Evolutionary conservation across 139 green algal species (phyloP).

Genomic region (Nannochloris sp.): DNA sequence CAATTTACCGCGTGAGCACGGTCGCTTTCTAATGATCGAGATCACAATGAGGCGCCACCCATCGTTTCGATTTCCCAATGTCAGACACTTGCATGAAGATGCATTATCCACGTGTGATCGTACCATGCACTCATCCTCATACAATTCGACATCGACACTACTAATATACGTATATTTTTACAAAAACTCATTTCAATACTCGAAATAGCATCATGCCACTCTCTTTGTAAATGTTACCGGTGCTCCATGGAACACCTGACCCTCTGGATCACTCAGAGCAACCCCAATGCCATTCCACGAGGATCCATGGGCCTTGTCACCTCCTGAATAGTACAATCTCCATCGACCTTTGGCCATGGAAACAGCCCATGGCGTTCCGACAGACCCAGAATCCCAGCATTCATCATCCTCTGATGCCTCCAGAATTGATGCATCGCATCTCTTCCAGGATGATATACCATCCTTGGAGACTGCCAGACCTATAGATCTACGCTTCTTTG

Average conservation of each 20-base stretch:
- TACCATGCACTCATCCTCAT: no score
- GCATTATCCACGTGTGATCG: no score
- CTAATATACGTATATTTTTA: no score
- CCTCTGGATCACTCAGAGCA: slow-evolving; percentile 30
- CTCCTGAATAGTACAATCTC: slow-evolving; percentile 75
- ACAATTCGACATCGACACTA: no score
- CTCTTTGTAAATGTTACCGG: slow-evolving; percentile 20
- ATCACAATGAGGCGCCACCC: no score
- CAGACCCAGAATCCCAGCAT: slow-evolving; percentile 64
- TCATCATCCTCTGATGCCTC: slow-evolving; percentile 15
- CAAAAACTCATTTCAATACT: no score
- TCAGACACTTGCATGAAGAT: no score
- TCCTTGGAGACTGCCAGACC: slow-evolving; percentile 65
- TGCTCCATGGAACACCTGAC: slow-evolving; percentile 17
- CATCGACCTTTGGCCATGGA: slow-evolving; percentile 63
- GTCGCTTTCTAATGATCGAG: no score
- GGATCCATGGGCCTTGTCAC: slow-evolving; percentile 1
- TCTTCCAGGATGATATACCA: slow-evolving; percentile 50
- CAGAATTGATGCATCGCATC: slow-evolving; percentile 18
- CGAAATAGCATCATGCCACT: neutral
- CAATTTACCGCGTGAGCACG: no score
- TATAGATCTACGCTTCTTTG: slow-evolving; percentile 50
- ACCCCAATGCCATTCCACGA: slow-evolving; percentile 45
- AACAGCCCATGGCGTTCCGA: slow-evolving; percentile 72
- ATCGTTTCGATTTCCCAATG: no score